A percentile compares a stretch with the other conserved stretches of the same genome.
Conservation (phyloP, 306 rosid genomes). For the Cercis canadensis region DNA sequence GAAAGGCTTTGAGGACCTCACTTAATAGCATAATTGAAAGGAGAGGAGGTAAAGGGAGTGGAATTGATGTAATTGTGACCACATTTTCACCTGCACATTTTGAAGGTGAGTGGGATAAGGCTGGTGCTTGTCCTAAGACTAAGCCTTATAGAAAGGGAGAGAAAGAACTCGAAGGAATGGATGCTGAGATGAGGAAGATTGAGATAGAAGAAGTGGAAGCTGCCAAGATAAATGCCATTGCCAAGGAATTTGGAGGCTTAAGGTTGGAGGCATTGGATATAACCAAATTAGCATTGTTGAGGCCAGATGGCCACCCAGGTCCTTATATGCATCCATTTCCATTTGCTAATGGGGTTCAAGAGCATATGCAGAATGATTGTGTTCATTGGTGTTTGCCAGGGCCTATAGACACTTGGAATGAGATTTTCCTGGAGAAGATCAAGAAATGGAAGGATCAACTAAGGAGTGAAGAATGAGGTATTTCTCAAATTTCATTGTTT, state of each 20-base stretch:
- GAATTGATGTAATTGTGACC: conserved; percentile 59
- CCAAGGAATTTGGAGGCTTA: conserved; percentile 33
- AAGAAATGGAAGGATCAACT: conserved; percentile 56
- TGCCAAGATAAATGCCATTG: conserved; percentile 52
- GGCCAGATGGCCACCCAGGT: conserved; percentile 96
- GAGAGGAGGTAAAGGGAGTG: conserved; percentile 37
- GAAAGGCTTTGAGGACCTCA: conserved; percentile 72
- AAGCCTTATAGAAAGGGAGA: conserved; percentile 59
- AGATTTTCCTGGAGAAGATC: conserved; percentile 60
- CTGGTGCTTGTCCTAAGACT: conserved; percentile 81
- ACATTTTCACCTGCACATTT: conserved; percentile 94
- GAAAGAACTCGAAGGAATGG: conserved; percentile 80
- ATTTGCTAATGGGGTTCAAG: conserved; percentile 62
- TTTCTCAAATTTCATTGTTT: not conserved
- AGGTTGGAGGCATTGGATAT: conserved; percentile 77
- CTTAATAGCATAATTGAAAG: conserved; percentile 60
- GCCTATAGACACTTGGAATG: conserved; percentile 93
- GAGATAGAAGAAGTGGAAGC: conserved; percentile 75
- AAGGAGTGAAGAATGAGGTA: conserved; percentile 39
- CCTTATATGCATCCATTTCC: conserved; percentile 89
- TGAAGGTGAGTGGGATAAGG: conserved; percentile 92
- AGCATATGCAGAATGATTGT: conserved; percentile 84
- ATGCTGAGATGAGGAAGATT: conserved; percentile 71
- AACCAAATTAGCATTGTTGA: conserved; percentile 65
- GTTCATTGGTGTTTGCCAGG: conserved; percentile 99